Evolutionary conservation across 495 filamentous ascomycete species (phyloP).

Genomic region (Zalerion maritima): DNA sequence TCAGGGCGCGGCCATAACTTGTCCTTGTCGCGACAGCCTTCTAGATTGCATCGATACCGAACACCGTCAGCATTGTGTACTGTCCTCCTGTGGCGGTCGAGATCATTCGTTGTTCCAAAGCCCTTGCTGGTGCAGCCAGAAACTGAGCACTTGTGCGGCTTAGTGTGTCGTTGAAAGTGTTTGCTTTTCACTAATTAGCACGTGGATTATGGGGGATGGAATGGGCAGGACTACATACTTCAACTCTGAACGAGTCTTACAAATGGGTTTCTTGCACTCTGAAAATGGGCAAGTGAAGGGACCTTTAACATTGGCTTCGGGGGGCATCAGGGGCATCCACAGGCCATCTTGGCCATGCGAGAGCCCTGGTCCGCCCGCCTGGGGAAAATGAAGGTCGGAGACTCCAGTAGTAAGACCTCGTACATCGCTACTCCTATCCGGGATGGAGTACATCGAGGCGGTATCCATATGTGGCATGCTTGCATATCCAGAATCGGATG

Average conservation of each 20-base stretch:
- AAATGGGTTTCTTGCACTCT: too few relatives aligned
- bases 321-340: too few relatives aligned
- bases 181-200: slow-evolving; percentile 50
- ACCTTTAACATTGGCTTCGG: too few relatives aligned
- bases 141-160: slow-evolving; percentile 53
- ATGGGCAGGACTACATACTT: slow-evolving; percentile 13
- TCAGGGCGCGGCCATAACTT: slow-evolving; percentile 83
- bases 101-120: slow-evolving; percentile 73
- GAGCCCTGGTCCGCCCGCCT: too few relatives aligned
- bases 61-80: slow-evolving; percentile 46
- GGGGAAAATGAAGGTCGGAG: too few relatives aligned
- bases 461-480: slow-evolving; percentile 25
- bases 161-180: slow-evolving; percentile 63
- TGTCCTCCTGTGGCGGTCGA: slow-evolving; percentile 56
- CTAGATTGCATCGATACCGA: slow-evolving; percentile 52
- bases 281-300: too few relatives aligned
- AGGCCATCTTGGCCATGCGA: too few relatives aligned
- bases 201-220: too few relatives aligned
- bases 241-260: slow-evolving; percentile 33
- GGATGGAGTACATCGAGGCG: slow-evolving; percentile 9
- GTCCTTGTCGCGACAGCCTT: slow-evolving; percentile 45
- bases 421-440: not conserved
- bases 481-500: slow-evolving; percentile 52
- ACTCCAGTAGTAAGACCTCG: slow-evolving; percentile 8
- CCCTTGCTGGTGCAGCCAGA: slow-evolving; percentile 48